These are phyloP conservation scores for Neoarthrinium moseri DNA, from an alignment of 2,329 filamentous ascomycete genomes.

Conservation along the genomic window DNA sequence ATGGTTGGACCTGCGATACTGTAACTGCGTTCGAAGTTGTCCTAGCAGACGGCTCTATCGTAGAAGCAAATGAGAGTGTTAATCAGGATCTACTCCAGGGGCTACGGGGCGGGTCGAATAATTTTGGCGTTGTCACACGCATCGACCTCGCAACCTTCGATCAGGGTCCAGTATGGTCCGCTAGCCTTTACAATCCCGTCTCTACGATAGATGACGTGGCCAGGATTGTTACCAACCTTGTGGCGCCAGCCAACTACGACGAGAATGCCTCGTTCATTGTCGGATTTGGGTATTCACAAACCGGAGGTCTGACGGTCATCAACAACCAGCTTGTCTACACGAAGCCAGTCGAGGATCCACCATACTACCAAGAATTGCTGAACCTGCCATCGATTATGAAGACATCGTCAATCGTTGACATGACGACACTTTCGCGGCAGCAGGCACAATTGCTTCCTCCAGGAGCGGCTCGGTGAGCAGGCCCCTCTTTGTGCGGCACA, in stretches of 20 bases:
- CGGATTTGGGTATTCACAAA: conserved; percentile 6
- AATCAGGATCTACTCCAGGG: conserved; percentile 16
- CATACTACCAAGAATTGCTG: background rate
- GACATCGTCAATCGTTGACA: no score
- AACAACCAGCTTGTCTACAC: conserved; percentile 13
- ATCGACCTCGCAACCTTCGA: conserved; percentile 12
- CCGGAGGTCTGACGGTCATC: conserved; percentile 6
- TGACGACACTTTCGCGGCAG: no score
- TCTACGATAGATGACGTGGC: conserved; percentile 4
- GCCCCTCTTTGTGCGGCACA: no score
- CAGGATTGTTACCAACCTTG: conserved; percentile 7
- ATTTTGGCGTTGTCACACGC: conserved; percentile 15
- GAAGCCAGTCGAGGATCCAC: conserved; percentile 9
- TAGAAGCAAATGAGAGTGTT: conserved; percentile 10
- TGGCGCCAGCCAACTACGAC: conserved; percentile 12
- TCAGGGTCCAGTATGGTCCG: conserved; percentile 12
- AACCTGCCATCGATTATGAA: conserved; percentile 1
- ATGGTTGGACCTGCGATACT: conserved; percentile 15
- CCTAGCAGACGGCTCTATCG: conserved; percentile 10
- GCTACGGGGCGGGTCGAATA: conserved; percentile 16
- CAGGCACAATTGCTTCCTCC: no score
- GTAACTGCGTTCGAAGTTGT: conserved; percentile 12
- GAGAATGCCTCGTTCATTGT: conserved; percentile 11
- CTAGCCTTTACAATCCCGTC: conserved; percentile 1
- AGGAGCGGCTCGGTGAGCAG: no score